Evolutionary conservation across 495 filamentous ascomycete species (phyloP), one percentile per base, ranked within the genome.

Genomic region (Opeltia flavorubescens): DNA sequence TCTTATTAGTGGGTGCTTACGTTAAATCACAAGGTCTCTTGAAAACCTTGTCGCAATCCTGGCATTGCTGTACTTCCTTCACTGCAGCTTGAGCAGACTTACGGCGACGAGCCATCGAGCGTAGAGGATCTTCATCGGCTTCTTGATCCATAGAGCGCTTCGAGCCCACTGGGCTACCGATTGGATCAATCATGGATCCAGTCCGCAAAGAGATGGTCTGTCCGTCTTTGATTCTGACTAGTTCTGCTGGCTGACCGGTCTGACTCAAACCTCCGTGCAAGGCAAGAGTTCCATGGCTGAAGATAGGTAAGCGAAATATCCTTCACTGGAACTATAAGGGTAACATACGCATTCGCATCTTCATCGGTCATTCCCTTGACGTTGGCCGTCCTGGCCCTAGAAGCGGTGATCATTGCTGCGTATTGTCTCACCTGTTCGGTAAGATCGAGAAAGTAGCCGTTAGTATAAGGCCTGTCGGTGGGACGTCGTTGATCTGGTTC

Each of bases 381-480:
- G 20, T 53, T 54, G 21, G 54, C 53, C 40, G 57, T 50, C 43
- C 61, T 60, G 41, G 72, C 61, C 25, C 74, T 68, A 24, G 66
- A 66, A 35, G 67, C 72, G n/a, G 70, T 67, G 57, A 81, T 67
- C 59, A 71, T 68, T 11, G 66, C 62, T 41, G 81, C 82, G 71
- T 85, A 84, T 46, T 78, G 75, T 56, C 76, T 75, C 46, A 85
- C 81, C 76, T 94, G 86, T 54, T 85, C 83, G 57, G 89, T 74
- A 46, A 94, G 80, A 68, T 96, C 89, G 59, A 94, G 77, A 56
- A 95, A 95, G 68, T 96, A 96, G 50, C 79, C 80, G 71, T 80
- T 83, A 74, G 76, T 86, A 68, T 95, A 96, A 28, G 85, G 86
- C 47, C 79, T 77, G 60, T 96, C 89, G 60, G 76, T 65, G 34